Evolutionary conservation across 257 asterid species (phyloP).

Genomic region (Nicotiana paniculata): DNA sequence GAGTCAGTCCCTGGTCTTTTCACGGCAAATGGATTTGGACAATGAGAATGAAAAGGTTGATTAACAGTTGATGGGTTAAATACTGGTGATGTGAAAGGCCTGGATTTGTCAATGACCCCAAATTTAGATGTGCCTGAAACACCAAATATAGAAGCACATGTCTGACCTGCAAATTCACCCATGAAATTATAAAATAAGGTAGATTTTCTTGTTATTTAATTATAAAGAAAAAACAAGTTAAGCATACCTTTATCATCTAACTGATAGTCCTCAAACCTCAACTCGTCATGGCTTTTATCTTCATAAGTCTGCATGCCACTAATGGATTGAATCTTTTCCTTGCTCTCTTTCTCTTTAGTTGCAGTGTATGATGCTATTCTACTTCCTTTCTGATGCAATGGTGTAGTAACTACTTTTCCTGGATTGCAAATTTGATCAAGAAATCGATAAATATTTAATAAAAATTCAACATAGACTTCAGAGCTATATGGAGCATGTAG

Average conservation of each 20-base stretch:
- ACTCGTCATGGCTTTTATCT: slow-evolving; percentile 78
- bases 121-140: background rate
- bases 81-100: background rate
- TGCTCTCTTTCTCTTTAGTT: slow-evolving; percentile 44
- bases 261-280: slow-evolving; percentile 77
- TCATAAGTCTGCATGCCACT: slow-evolving; percentile 60
- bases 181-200: background rate
- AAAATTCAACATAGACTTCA: background rate
- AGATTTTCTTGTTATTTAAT: background rate
- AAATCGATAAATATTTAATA: background rate
- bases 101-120: background rate
- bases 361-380: slow-evolving; percentile 47
- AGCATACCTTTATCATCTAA: slow-evolving; percentile 50
- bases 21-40: background rate
- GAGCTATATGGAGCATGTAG: background rate
- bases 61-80: background rate
- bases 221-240: background rate
- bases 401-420: background rate
- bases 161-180: slow-evolving; percentile 2
- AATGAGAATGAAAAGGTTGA: background rate
- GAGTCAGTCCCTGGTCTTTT: background rate
- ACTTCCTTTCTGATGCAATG: slow-evolving; percentile 32
- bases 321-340: slow-evolving; percentile 53
- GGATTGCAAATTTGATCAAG: background rate
- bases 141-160: background rate